Conservation (phyloP, 177 flowering plant species). For the Vitis hybrid region DNA sequence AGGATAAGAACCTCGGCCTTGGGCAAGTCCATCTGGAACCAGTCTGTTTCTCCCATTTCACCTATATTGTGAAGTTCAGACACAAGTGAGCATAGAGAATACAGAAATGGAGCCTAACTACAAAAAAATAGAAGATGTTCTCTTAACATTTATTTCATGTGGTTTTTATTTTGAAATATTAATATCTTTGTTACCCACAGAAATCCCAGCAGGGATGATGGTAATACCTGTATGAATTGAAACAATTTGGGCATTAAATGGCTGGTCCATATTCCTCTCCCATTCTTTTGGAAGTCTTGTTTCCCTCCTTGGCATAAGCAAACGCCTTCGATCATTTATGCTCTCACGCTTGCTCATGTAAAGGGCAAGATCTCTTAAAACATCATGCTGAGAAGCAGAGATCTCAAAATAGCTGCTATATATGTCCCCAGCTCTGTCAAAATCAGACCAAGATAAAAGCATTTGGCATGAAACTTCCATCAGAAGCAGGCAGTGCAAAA, state of each 20-base stretch:
- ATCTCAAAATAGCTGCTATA: constrained; percentile 63
- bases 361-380: constrained; percentile 73
- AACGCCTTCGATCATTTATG: constrained; percentile 42
- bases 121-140: not conserved
- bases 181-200: not conserved
- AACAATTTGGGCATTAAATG: constrained; percentile 67
- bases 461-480: no score
- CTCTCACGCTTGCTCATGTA: constrained; percentile 39
- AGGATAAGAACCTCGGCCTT: constrained; percentile 79
- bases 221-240: constrained; percentile 72
- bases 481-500: not conserved
- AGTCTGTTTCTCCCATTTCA: constrained; percentile 67
- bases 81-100: not conserved
- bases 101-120: not conserved
- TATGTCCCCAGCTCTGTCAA: constrained; percentile 57
- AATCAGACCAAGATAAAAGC: not conserved
- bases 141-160: no score
- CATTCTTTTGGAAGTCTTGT: constrained; percentile 61
- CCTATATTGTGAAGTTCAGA: constrained; percentile 33
- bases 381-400: constrained; percentile 73
- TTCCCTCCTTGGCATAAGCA: constrained; percentile 73
- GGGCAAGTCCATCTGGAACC: constrained; percentile 67
- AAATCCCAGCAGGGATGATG: not conserved
- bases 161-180: not conserved
- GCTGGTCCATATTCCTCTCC: constrained; percentile 54